Evolutionary conservation across 345 rosid genomes (phyloP).

Genomic region (Populus deltoides): DNA sequence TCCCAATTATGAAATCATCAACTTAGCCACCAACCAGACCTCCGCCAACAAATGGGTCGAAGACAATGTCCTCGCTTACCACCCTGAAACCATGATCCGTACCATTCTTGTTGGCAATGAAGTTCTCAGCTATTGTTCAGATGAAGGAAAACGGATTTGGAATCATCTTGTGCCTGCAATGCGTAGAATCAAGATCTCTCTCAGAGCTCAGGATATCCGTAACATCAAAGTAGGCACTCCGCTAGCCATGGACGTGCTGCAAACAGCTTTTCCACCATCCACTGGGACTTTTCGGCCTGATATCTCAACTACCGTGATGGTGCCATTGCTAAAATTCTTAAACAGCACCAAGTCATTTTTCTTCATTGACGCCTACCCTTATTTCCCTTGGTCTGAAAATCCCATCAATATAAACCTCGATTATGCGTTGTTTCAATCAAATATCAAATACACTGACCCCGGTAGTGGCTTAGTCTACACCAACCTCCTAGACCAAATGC

Average conservation of each 20-base stretch:
- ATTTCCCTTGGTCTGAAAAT: conserved; percentile 63
- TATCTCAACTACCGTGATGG: conserved; percentile 41
- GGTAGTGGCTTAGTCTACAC: conserved; percentile 48
- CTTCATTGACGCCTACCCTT: conserved; percentile 78
- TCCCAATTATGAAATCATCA: conserved; percentile 50
- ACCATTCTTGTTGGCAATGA: conserved; percentile 70
- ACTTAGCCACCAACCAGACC: conserved; percentile 39
- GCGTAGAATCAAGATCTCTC: conserved; percentile 46
- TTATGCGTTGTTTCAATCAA: conserved; percentile 49
- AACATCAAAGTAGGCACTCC: conserved; percentile 75
- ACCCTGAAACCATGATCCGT: conserved; percentile 53
- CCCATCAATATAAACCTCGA: conserved; percentile 39
- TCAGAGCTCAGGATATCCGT: conserved; percentile 35
- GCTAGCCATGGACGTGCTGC: conserved; percentile 62
- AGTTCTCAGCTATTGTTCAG: conserved; percentile 52
- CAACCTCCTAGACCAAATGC: conserved; percentile 80
- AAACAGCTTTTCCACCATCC: conserved; percentile 65
- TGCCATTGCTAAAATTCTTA: conserved; percentile 59
- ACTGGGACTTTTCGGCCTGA: conserved; percentile 55
- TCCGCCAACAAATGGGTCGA: conserved; percentile 48
- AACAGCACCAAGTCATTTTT: conserved; percentile 60
- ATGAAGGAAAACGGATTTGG: conserved; percentile 42
- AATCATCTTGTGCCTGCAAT: conserved; percentile 61
- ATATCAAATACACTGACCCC: conserved; percentile 49
- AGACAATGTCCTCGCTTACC: conserved; percentile 44